phyloP scores from a whole-genome alignment of 192 early-diverging fungal genomes.

The Chytriomyces confervae region DNA sequence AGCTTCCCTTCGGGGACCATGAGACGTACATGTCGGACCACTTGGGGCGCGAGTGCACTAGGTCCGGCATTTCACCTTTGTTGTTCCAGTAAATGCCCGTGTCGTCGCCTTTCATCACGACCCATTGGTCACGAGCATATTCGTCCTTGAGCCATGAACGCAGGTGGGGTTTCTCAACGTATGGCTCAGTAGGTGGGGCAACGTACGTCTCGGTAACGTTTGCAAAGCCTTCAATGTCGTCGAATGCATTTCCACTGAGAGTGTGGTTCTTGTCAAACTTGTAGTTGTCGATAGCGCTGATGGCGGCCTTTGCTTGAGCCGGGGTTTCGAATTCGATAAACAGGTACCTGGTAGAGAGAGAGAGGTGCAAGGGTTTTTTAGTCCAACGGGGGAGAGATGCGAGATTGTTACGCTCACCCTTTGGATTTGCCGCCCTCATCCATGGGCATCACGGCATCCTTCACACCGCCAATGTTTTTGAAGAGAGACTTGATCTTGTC shows the following conservation, averaged over 20 bases:
- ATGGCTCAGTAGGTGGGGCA: slow-evolving; percentile 73
- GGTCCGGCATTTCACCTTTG: slow-evolving; percentile 81
- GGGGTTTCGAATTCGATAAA: slow-evolving; percentile 93
- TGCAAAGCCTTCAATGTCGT: slow-evolving; percentile 87
- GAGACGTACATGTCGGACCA: slow-evolving; percentile 94
- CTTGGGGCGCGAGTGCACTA: slow-evolving; percentile 75
- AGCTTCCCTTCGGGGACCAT: slow-evolving; percentile 96
- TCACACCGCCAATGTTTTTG: slow-evolving; percentile 77
- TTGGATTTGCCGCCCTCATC: slow-evolving; percentile 77
- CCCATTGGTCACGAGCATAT: slow-evolving; percentile 89
- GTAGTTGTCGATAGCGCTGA: slow-evolving; percentile 77
- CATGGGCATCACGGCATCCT: slow-evolving; percentile 89
- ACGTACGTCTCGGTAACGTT: slow-evolving; percentile 74
- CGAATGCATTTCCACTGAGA: slow-evolving; percentile 85
- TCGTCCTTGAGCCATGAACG: slow-evolving; percentile 88
- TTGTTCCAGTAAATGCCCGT: slow-evolving; percentile 90
- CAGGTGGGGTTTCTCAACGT: slow-evolving; percentile 83
- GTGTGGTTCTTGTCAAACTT: slow-evolving; percentile 83
- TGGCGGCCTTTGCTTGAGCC: slow-evolving; percentile 78
- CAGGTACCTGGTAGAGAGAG: slow-evolving; percentile 63
- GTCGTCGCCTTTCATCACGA: slow-evolving; percentile 82
- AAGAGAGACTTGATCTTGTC: slow-evolving; percentile 77
- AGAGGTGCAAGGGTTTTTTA: background rate
- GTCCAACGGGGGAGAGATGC: background rate
- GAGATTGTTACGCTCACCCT: slow-evolving; percentile 59